phyloP scores from a whole-genome alignment of 257 asterid species.

The Penstemon barbatus region DNA sequence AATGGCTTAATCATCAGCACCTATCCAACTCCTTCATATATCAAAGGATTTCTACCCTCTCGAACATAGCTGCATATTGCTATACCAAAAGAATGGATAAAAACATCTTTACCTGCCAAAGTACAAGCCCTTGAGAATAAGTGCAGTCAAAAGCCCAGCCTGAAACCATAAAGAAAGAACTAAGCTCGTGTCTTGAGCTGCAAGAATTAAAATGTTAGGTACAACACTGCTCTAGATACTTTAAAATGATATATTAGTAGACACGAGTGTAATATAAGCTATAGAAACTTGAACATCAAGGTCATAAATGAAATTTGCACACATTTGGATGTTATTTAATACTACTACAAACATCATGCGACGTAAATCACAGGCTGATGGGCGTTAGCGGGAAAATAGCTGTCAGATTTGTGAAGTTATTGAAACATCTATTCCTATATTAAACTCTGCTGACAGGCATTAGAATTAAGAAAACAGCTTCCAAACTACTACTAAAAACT shows the following conservation, averaged over 20 bases:
- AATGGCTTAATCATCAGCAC: slow-evolving; percentile 16
- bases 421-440: no score
- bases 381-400: no score
- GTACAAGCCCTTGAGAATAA: slow-evolving; percentile 72
- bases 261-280: no score
- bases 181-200: slow-evolving; percentile 6
- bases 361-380: no score
- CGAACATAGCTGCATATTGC: slow-evolving; percentile 4
- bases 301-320: no score
- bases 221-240: background rate
- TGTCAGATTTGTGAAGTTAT: no score
- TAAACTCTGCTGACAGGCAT: background rate
- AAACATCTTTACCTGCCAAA: slow-evolving; percentile 63
- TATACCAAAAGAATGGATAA: background rate
- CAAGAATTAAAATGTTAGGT: slow-evolving; percentile 8
- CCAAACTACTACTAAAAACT: background rate
- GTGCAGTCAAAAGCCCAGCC: slow-evolving; percentile 85
- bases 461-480: background rate
- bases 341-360: no score
- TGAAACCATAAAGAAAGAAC: slow-evolving; percentile 38
- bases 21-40: slow-evolving; percentile 21
- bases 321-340: no score
- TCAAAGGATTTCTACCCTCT: background rate
- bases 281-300: no score
- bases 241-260: no score